Evolutionary conservation across 257 asterid genomes (phyloP).

Genomic region (Salvia miltiorrhiza): DNA sequence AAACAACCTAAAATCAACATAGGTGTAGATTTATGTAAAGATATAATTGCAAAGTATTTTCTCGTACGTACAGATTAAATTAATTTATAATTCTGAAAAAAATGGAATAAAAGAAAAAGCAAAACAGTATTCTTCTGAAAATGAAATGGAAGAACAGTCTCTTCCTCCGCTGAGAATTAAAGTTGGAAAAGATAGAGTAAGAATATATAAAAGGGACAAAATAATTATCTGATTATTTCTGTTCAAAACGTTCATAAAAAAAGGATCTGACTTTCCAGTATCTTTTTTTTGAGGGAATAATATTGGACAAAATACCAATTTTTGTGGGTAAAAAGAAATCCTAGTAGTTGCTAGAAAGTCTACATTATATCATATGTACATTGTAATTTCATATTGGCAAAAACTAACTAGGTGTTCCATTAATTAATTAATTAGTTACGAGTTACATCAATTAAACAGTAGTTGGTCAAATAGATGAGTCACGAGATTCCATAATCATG

Average conservation of each 20-base stretch:
- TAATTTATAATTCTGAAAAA: background rate
- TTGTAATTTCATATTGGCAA: background rate
- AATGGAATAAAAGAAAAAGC: too few species aligned
- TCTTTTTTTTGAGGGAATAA: slow-evolving; percentile 8
- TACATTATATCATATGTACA: too few species aligned
- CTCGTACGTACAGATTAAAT: background rate
- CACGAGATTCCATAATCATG: background rate
- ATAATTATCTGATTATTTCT: background rate
- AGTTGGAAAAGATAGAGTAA: background rate
- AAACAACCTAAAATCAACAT: background rate
- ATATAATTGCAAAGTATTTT: too few species aligned
- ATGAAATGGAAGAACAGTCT: too few species aligned
- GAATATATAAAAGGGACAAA: background rate
- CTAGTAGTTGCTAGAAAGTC: background rate
- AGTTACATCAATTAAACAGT: background rate
- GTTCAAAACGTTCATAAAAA: background rate
- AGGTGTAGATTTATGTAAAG: too few species aligned
- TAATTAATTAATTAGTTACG: background rate
- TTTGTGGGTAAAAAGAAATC: background rate
- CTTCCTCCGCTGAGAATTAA: too few species aligned
- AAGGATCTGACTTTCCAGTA: slow-evolving; percentile 1
- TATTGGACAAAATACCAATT: background rate
- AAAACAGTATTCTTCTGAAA: too few species aligned
- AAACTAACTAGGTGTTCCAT: background rate
- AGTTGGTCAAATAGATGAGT: background rate